These are phyloP conservation scores for Pneumocystis jirovecii DNA, from an alignment of 1,139 yeast genomes.

Conservation along the genomic window DNA sequence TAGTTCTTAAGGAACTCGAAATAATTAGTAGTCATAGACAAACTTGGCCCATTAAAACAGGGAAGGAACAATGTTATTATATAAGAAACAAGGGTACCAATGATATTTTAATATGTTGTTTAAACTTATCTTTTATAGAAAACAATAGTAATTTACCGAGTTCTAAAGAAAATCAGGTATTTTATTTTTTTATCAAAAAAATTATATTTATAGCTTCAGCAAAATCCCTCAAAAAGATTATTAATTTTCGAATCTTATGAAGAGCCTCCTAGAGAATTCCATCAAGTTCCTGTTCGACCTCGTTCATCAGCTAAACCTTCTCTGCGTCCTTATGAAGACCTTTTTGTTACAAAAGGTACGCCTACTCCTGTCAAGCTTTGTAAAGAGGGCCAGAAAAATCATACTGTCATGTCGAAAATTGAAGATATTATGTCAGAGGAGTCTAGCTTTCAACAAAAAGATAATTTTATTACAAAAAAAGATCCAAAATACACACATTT, in stretches of 20 bases:
- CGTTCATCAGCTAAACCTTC: neutral
- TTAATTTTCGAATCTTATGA: neutral
- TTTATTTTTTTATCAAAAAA: neutral
- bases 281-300: neutral
- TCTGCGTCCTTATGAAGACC: conserved; percentile 2
- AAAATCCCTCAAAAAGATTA: neutral
- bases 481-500: neutral
- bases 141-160: neutral
- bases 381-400: neutral
- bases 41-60: conserved; percentile 21
- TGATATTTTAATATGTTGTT: neutral
- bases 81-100: neutral
- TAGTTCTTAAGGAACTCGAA: conserved; percentile 21
- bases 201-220: neutral
- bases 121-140: neutral
- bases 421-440: neutral
- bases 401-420: neutral
- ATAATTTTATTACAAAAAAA: neutral
- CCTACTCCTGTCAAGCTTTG: neutral
- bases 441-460: neutral
- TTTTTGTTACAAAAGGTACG: neutral
- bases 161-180: neutral
- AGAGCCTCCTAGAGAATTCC: neutral
- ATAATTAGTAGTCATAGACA: conserved; percentile 21
- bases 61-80: conserved; percentile 16